phyloP scores from a whole-genome alignment of 305 asterid species.

The Fraxinus nigra region DNA sequence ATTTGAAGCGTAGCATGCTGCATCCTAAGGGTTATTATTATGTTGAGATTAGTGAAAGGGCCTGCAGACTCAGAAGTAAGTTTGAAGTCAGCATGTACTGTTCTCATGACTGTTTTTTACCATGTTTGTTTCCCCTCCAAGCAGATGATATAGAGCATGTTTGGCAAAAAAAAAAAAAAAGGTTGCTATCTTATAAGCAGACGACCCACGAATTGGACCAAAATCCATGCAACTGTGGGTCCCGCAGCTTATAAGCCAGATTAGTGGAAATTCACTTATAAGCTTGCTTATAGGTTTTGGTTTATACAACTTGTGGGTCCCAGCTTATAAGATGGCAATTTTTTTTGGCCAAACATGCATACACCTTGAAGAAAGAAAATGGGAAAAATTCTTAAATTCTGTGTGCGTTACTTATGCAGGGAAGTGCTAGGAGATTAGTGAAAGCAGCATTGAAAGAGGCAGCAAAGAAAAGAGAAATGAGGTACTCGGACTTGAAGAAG shows the following conservation, averaged over 20 bases:
- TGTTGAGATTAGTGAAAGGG: not conserved
- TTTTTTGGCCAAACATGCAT: not conserved
- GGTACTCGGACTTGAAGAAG: slow-evolving; percentile 85
- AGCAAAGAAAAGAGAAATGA: slow-evolving; percentile 93
- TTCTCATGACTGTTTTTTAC: not conserved
- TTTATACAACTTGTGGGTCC: not conserved
- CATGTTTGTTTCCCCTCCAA: not conserved
- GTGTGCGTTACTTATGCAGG: slow-evolving; percentile 41
- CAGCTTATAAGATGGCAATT: not conserved
- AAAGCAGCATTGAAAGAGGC: slow-evolving; percentile 80
- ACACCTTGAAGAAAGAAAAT: not conserved
- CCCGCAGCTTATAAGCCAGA: not conserved
- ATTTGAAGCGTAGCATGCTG: not conserved
- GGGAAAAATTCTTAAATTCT: not conserved
- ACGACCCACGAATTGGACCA: not conserved
- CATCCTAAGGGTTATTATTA: not conserved
- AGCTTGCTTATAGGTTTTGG: not conserved
- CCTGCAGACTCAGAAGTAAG: not conserved
- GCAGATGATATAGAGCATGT: not conserved
- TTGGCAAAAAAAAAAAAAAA: not conserved
- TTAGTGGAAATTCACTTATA: not conserved
- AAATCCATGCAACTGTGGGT: not conserved
- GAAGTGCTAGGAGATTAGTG: slow-evolving; percentile 80
- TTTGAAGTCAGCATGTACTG: not conserved
- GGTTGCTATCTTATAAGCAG: not conserved